These are phyloP conservation scores for Cenchrus purpureus DNA, from an alignment of 176 grass and related monocot genomes.

Conservation along the genomic window DNA sequence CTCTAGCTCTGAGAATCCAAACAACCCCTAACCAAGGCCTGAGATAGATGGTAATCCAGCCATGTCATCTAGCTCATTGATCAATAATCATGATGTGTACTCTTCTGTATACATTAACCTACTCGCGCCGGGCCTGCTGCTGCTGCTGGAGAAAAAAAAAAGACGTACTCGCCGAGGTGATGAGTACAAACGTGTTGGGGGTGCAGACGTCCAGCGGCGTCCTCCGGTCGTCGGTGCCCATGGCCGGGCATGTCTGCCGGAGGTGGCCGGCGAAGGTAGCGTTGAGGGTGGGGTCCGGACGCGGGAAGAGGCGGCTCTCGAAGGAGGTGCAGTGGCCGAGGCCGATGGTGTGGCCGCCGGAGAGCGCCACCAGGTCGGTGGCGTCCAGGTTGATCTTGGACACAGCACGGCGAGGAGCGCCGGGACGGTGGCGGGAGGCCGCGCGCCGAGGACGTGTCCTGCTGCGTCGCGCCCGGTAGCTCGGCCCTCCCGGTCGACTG, in stretches of 20 bases:
- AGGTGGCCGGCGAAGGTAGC: slow-evolving; percentile 42
- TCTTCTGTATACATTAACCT: too few species aligned
- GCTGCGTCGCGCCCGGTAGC: neutral
- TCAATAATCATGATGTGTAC: too few species aligned
- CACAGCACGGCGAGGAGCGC: slow-evolving; percentile 31
- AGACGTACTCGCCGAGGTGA: too few species aligned
- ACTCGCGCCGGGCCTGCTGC: too few species aligned
- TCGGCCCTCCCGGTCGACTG: too few species aligned
- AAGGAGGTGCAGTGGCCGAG: slow-evolving; percentile 64
- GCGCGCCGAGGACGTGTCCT: slow-evolving; percentile 2
- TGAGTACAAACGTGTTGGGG: slow-evolving; percentile 42
- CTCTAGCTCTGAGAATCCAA: too few species aligned
- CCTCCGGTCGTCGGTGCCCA: slow-evolving; percentile 9
- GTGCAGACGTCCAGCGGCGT: slow-evolving; percentile 58
- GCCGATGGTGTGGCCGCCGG: slow-evolving; percentile 77
- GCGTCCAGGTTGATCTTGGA: slow-evolving; percentile 44
- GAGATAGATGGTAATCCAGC: too few species aligned
- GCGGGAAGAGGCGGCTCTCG: slow-evolving; percentile 58
- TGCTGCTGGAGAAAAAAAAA: too few species aligned
- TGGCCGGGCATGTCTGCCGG: slow-evolving; percentile 46
- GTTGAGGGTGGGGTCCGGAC: slow-evolving; percentile 41
- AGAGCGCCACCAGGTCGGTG: slow-evolving; percentile 68
- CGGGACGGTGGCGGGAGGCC: slow-evolving; percentile 43
- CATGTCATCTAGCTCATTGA: too few species aligned
- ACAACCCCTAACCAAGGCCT: too few species aligned